Conservation (phyloP, 2,329 filamentous ascomycete species). For the Ampelomyces quisqualis region DNA sequence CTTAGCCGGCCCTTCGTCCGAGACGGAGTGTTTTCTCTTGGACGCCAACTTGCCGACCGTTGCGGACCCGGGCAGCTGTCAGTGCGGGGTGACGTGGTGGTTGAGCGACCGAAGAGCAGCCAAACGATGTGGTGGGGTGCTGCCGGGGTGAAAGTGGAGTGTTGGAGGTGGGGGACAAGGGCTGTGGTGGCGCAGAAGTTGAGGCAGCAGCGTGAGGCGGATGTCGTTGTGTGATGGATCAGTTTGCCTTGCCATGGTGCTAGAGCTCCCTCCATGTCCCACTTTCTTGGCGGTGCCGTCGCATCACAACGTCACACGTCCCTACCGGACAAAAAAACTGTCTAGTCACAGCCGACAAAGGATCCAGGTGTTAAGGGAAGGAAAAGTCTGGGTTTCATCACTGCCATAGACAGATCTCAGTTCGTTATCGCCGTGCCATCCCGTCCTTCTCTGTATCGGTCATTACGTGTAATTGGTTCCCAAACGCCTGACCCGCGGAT, state of each 20-base stretch:
- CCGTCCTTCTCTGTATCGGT: too few species aligned
- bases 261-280: constrained; percentile 22
- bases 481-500: too few species aligned
- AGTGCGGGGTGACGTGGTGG: constrained; percentile 17
- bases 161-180: too few species aligned
- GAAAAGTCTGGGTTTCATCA: too few species aligned
- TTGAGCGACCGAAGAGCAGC: too few species aligned
- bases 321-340: background rate
- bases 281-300: constrained; percentile 18
- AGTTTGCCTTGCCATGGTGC: constrained; percentile 26
- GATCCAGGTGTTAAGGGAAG: too few species aligned
- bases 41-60: constrained; percentile 44
- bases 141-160: background rate
- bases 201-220: constrained; percentile 14
- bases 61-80: constrained; percentile 26
- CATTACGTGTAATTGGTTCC: too few species aligned
- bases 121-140: too few species aligned
- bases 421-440: too few species aligned
- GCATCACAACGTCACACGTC: background rate
- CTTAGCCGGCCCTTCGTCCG: constrained; percentile 44
- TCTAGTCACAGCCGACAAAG: too few species aligned
- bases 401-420: too few species aligned
- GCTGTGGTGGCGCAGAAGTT: background rate
- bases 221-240: constrained; percentile 18
- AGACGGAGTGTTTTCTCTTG: constrained; percentile 41